These are phyloP conservation scores for Inga oerstediana DNA, from an alignment of 306 rosid species.

Conservation along the genomic window DNA sequence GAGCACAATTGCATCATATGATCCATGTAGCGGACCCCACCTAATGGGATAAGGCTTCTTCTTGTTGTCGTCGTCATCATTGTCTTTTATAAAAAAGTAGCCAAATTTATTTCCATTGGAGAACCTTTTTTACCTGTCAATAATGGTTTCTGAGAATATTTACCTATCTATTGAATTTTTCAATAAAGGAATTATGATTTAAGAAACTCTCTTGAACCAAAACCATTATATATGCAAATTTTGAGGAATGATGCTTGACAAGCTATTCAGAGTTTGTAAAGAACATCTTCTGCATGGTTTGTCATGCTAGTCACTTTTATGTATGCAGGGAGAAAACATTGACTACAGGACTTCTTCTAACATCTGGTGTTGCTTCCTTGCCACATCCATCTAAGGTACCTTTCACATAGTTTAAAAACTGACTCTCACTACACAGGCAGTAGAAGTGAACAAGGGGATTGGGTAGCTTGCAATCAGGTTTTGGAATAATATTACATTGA, in stretches of 20 bases:
- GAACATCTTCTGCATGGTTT: constrained; percentile 6
- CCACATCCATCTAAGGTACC: constrained; percentile 76
- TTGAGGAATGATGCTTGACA: background rate
- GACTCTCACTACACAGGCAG: constrained; percentile 2
- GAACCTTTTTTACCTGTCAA: background rate
- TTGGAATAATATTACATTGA: too few species aligned
- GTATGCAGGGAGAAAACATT: constrained; percentile 45
- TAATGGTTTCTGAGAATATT: constrained; percentile 8
- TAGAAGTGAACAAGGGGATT: background rate
- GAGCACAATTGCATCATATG: too few species aligned
- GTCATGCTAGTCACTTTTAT: constrained; percentile 32
- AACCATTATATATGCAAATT: background rate
- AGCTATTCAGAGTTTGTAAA: background rate
- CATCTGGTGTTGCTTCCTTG: constrained; percentile 63
- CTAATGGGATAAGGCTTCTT: too few species aligned
- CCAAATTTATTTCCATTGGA: constrained; percentile 4
- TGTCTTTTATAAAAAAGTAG: background rate
- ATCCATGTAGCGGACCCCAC: too few species aligned
- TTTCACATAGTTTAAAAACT: constrained; percentile 19
- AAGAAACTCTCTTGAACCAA: constrained; percentile 1
- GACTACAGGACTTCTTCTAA: constrained; percentile 36
- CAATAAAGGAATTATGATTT: constrained; percentile 30
- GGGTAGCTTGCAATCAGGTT: too few species aligned
- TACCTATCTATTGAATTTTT: constrained; percentile 20
- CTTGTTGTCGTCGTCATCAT: too few species aligned